phyloP scores from a whole-genome alignment of 2,329 filamentous ascomycete species.

The Epichloe sibirici region DNA sequence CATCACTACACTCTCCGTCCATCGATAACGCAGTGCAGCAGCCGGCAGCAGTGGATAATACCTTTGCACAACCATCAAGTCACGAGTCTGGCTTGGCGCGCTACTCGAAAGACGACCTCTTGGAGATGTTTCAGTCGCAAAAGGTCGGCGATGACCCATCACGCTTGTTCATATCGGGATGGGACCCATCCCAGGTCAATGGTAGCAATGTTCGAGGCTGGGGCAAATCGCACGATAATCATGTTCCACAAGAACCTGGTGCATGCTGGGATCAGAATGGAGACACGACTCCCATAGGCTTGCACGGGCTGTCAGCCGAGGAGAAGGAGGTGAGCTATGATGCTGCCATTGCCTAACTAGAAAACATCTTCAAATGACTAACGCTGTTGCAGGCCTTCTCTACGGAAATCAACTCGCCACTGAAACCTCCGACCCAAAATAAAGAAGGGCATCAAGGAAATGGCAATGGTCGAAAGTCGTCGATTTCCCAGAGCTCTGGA shows the following conservation, averaged over 20 bases:
- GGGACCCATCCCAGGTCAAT: constrained; percentile 66
- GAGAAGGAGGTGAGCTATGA: constrained; percentile 42
- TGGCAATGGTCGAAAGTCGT: constrained; percentile 66
- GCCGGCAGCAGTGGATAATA: constrained; percentile 21
- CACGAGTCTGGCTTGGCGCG: constrained; percentile 36
- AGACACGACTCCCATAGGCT: constrained; percentile 54
- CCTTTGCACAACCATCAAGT: constrained; percentile 18
- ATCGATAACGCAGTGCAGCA: constrained; percentile 29
- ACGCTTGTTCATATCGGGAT: constrained; percentile 59
- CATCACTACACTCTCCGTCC: constrained; percentile 23
- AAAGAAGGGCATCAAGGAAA: constrained; percentile 47
- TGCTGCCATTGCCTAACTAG: not conserved
- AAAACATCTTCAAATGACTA: constrained; percentile 6
- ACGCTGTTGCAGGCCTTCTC: constrained; percentile 52
- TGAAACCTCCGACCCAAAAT: constrained; percentile 75
- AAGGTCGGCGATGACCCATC: constrained; percentile 42
- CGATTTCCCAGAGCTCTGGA: constrained; percentile 58
- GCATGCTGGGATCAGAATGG: constrained; percentile 80
- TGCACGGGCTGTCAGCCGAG: constrained; percentile 55
- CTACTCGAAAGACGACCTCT: constrained; percentile 68
- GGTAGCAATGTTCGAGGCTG: constrained; percentile 52
- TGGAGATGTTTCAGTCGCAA: constrained; percentile 54
- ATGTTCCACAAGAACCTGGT: constrained; percentile 69
- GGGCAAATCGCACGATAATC: constrained; percentile 66
- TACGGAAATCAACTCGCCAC: constrained; percentile 81